Conservation (phyloP, 768 basidiomycete genomes). For the Mycena epipterygia region DNA sequence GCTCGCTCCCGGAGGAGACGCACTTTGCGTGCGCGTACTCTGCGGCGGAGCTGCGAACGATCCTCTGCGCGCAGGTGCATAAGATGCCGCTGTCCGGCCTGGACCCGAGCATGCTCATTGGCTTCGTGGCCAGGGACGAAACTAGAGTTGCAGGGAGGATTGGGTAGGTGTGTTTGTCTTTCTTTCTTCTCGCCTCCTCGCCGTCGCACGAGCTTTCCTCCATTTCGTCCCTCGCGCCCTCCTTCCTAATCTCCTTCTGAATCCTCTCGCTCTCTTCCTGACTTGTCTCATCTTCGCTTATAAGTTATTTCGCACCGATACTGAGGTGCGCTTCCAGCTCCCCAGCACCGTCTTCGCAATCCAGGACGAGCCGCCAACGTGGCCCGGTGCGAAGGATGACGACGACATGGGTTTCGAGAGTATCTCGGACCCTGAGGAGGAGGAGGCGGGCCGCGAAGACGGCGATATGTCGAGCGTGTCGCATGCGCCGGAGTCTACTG, state of each 20-base stretch:
- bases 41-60: constrained; percentile 81
- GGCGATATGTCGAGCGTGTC: too few relatives aligned
- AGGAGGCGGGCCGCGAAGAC: too few relatives aligned
- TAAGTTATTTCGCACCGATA: too few relatives aligned
- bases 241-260: too few relatives aligned
- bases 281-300: too few relatives aligned
- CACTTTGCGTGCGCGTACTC: constrained; percentile 84
- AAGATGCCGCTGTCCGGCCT: constrained; percentile 92
- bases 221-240: too few relatives aligned
- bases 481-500: too few relatives aligned
- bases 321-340: background rate
- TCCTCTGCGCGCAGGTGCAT: constrained; percentile 93
- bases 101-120: constrained; percentile 97
- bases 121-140: constrained; percentile 88
- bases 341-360: too few relatives aligned
- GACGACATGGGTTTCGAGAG: constrained; percentile 85
- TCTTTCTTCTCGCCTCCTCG: background rate
- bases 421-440: constrained; percentile 88
- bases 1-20: constrained; percentile 66
- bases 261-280: too few relatives aligned
- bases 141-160: constrained; percentile 82
- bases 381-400: constrained; percentile 65
- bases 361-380: constrained; percentile 27
- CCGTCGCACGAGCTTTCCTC: constrained; percentile 50
- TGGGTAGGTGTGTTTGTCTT: constrained; percentile 69